phyloP scores from a whole-genome alignment of 495 filamentous ascomycete genomes.

The Xylaria intraflava region DNA sequence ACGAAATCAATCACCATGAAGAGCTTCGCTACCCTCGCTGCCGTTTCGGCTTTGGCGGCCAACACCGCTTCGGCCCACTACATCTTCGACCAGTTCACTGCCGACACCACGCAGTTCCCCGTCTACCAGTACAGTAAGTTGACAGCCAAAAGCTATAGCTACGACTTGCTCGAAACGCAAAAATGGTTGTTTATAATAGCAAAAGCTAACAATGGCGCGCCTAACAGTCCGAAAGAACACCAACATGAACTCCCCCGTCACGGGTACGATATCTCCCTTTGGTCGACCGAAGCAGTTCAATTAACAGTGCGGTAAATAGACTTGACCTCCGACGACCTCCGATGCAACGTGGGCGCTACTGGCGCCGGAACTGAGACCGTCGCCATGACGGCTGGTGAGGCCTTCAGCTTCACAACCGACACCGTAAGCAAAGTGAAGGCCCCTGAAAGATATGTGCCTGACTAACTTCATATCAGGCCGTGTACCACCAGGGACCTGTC shows the following conservation, averaged over 20 bases:
- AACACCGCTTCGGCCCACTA: constrained; percentile 25
- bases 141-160: neutral
- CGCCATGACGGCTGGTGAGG: constrained; percentile 37
- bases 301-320: constrained; percentile 15
- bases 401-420: constrained; percentile 36
- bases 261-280: constrained; percentile 14
- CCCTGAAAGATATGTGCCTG: neutral
- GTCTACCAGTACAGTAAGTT: constrained; percentile 25
- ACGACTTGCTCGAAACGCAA: neutral
- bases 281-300: neutral
- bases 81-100: constrained; percentile 25
- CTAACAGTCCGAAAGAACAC: constrained; percentile 37
- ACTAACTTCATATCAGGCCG: constrained; percentile 23
- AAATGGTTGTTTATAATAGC: neutral
- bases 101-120: constrained; percentile 16
- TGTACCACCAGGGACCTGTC: constrained; percentile 48
- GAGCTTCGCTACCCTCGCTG: constrained; percentile 21
- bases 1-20: constrained; percentile 16
- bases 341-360: constrained; percentile 48
- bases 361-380: constrained; percentile 31
- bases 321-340: constrained; percentile 38
- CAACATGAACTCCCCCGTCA: constrained; percentile 48
- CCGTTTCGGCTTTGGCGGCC: constrained; percentile 18
- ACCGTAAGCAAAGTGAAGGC: constrained; percentile 11
- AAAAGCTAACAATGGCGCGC: neutral